These are phyloP conservation scores for Choanephora cucurbitarum DNA, from an alignment of 371 early-diverging fungal species.

Conservation along the genomic window DNA sequence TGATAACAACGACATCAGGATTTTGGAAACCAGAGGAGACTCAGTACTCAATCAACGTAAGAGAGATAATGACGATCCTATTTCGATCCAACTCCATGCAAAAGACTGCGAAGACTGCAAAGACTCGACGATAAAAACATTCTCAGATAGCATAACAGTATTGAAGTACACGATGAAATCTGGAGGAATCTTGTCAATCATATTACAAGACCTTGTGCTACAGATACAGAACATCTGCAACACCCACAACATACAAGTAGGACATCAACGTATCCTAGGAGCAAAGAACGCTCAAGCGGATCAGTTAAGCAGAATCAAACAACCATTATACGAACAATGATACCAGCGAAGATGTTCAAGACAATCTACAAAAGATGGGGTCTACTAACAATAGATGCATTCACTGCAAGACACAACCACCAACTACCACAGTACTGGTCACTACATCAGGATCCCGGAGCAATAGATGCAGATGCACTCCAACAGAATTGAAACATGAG, in stretches of 20 bases:
- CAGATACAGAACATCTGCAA: conserved; percentile 19
- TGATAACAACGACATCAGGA: conserved; percentile 6
- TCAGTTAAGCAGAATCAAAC: conserved; percentile 10
- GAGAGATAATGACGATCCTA: conserved; percentile 19
- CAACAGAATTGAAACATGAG: conserved; percentile 18
- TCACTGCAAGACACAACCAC: conserved; percentile 26
- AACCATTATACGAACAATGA: conserved; percentile 15
- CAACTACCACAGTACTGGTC: conserved; percentile 22
- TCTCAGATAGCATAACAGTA: conserved; percentile 26
- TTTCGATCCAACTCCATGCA: conserved; percentile 9
- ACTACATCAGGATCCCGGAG: conserved; percentile 23
- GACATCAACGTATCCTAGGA: conserved; percentile 25
- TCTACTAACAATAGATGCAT: conserved; percentile 29
- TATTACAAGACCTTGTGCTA: conserved; percentile 19
- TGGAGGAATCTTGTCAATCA: conserved; percentile 18
- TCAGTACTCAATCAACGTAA: conserved; percentile 19
- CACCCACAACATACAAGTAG: neutral
- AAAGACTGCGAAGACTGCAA: neutral
- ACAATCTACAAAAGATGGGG: conserved; percentile 9
- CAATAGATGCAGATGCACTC: conserved; percentile 31
- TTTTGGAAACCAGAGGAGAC: conserved; percentile 19
- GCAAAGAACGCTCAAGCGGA: conserved; percentile 18
- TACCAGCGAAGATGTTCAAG: conserved; percentile 6
- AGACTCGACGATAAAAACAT: conserved; percentile 3
- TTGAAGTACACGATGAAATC: conserved; percentile 24